Evolutionary conservation across 805 yeast species (phyloP), one percentile per base, ranked within the genome.

Genomic region (Starmerella apicola): DNA sequence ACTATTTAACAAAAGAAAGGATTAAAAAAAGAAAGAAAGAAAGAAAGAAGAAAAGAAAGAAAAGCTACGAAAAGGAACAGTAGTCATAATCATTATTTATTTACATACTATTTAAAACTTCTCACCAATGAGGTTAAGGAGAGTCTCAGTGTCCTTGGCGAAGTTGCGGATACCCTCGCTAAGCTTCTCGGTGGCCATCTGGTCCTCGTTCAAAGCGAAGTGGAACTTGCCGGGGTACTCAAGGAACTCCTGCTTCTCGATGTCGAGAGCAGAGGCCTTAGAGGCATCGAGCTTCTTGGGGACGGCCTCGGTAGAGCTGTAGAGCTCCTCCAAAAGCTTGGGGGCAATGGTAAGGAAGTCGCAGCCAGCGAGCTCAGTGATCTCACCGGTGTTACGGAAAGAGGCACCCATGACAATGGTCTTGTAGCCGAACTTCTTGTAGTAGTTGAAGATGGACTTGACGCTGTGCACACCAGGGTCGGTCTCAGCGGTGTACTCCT

Each of bases 351-450:
- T 91, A 67, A 91, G 72, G 76, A 69, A 85, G 65, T 91, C 99
- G 60, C 83, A 78, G 65, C 99, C 99, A 44, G 98, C 96, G 56
- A 91, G 72, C 55, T 93, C 95, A 66, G 78, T 80, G 67, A 91
- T 83, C 71, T 88, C 98, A 54, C 85, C 95, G 48, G 70, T 65
- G 73, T 86, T 91, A 78, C 99, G 88, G 85, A 91, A 88, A 45
- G 97, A 88, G 45, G 99, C 99, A 67, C 98, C 99, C 99, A 91
- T 91, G 60, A 91, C 97, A 61, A 91, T 86, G 64, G 99, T 91
- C 58, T 88, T 74, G 78, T 91, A 91, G 55, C 79, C 88, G 66
- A 65, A 83, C 71, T 88, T 88, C 79, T 91, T 91, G 81, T 91
- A 91, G 78, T 91, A 91, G 81, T 86, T 81, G 82, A 64, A 91